Evolutionary conservation across 2,329 filamentous ascomycete genomes (phyloP).

Genomic region (Xylaria sp.): DNA sequence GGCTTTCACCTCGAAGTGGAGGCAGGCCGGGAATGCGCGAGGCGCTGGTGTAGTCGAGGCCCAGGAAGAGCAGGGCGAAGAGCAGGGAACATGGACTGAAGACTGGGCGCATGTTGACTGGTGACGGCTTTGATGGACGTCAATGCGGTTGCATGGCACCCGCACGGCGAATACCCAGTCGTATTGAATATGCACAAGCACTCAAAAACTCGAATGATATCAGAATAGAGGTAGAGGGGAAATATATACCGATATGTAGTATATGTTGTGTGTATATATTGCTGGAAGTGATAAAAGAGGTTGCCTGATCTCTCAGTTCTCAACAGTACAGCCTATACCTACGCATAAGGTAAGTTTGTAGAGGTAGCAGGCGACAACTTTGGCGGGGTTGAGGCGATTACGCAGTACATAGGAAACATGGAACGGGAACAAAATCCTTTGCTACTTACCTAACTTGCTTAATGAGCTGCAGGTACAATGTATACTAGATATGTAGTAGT

Average conservation of each 20-base stretch:
- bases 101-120: constrained; percentile 30
- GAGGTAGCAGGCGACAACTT: not conserved
- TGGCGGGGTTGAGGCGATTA: not conserved
- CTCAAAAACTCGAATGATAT: not conserved
- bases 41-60: constrained; percentile 23
- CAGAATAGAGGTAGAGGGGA: not conserved
- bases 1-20: constrained; percentile 16
- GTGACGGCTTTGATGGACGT: not conserved
- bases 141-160: constrained; percentile 19
- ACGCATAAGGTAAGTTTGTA: not conserved
- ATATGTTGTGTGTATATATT: not conserved
- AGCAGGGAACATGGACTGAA: constrained; percentile 6
- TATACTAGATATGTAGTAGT: too few relatives aligned
- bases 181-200: not conserved
- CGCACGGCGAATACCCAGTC: constrained; percentile 5
- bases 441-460: not conserved
- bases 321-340: not conserved
- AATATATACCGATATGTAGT: not conserved
- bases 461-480: not conserved
- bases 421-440: not conserved
- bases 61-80: constrained; percentile 28
- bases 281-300: not conserved
- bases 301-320: too few relatives aligned
- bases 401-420: too few relatives aligned
- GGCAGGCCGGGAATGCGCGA: constrained; percentile 34